Evolutionary conservation across 768 basidiomycete genomes (phyloP).

Genomic region (Termitomyces sp.): DNA sequence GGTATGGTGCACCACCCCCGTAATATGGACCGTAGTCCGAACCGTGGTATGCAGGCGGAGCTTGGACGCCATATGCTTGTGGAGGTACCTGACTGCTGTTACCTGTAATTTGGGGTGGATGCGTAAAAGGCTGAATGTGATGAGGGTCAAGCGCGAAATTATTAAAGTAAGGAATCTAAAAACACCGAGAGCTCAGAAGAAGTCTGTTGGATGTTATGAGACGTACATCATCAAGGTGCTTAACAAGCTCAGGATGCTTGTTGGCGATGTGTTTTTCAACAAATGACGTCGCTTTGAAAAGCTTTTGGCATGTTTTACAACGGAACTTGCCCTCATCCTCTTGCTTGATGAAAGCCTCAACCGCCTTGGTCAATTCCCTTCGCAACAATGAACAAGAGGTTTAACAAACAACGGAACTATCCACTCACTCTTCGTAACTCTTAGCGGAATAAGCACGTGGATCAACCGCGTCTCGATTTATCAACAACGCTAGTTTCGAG

Average conservation of each 20-base stretch:
- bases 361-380: slow-evolving; percentile 78
- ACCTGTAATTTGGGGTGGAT: slow-evolving; percentile 66
- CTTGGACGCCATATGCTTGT: slow-evolving; percentile 80
- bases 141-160: slow-evolving; percentile 96
- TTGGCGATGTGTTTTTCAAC: slow-evolving; percentile 96
- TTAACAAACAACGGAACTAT: neutral
- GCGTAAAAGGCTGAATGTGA: slow-evolving; percentile 79
- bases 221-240: slow-evolving; percentile 77
- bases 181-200: slow-evolving; percentile 7
- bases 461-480: slow-evolving; percentile 76
- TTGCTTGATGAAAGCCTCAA: slow-evolving; percentile 81
- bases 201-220: slow-evolving; percentile 1
- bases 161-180: slow-evolving; percentile 84
- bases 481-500: slow-evolving; percentile 74
- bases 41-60: slow-evolving; percentile 39
- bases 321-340: slow-evolving; percentile 97
- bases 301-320: slow-evolving; percentile 93
- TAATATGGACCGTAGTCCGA: slow-evolving; percentile 31
- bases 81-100: slow-evolving; percentile 66
- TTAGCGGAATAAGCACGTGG: slow-evolving; percentile 87
- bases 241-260: slow-evolving; percentile 87
- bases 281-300: slow-evolving; percentile 96
- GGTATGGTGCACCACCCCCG: slow-evolving; percentile 23
- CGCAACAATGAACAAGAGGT: slow-evolving; percentile 7
- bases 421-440: slow-evolving; percentile 73